These are phyloP conservation scores for Hyaloraphidium curvatum DNA, from an alignment of 192 early-diverging fungal genomes.

Conservation along the genomic window DNA sequence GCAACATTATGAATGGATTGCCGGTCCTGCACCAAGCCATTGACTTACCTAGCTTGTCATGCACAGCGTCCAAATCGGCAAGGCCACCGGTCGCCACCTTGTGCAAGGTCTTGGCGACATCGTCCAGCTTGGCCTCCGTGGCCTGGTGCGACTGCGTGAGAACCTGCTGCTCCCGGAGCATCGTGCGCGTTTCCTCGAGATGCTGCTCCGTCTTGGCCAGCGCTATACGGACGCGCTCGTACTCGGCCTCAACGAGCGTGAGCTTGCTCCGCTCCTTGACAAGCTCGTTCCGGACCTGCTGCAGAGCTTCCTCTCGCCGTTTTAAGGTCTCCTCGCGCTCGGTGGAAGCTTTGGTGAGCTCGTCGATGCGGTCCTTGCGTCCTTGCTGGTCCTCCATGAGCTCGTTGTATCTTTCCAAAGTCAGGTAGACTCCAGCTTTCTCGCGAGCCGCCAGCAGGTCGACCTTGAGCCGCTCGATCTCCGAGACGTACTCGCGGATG, in stretches of 20 bases:
- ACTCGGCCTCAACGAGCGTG: neutral
- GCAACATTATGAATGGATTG: too few species aligned
- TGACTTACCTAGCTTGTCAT: too few species aligned
- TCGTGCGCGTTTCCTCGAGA: neutral
- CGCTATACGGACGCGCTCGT: neutral
- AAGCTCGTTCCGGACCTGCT: neutral
- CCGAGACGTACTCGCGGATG: conserved; percentile 53
- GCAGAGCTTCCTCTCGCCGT: neutral
- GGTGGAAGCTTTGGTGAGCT: neutral
- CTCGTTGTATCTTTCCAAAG: conserved; percentile 18
- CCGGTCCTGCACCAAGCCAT: too few species aligned
- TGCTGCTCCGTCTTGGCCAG: neutral
- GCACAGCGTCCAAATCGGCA: too few species aligned
- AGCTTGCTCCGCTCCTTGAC: neutral
- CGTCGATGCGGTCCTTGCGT: neutral
- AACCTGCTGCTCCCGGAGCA: neutral
- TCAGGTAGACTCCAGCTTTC: conserved; percentile 63
- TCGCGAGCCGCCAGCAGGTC: conserved; percentile 67
- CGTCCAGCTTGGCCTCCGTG: neutral
- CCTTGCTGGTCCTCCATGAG: neutral
- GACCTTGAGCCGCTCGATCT: conserved; percentile 58
- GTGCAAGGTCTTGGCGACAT: neutral
- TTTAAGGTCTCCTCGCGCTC: neutral
- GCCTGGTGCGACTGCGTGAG: neutral
- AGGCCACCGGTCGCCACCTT: too few species aligned